A percentile compares a stretch with the other conserved stretches of the same genome.
These are phyloP conservation scores for Diaporthe vexans DNA, from an alignment of 2,329 filamentous ascomycete genomes.

Conservation along the genomic window DNA sequence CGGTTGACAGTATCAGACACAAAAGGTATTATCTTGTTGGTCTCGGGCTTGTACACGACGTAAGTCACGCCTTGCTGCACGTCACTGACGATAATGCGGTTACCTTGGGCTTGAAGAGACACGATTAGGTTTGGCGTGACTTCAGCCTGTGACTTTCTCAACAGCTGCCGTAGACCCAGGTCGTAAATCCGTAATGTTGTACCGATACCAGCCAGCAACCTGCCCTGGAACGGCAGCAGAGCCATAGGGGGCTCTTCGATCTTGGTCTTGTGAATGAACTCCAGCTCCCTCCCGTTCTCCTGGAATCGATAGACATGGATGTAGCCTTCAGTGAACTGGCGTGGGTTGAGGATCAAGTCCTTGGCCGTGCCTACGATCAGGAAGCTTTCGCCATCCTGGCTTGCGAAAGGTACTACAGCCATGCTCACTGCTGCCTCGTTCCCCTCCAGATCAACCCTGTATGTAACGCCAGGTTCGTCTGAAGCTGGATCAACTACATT, in stretches of 20 bases:
- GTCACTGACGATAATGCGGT: constrained; percentile 91
- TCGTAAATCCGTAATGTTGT: constrained; percentile 89
- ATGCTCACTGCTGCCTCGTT: constrained; percentile 94
- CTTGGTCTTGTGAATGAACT: constrained; percentile 97
- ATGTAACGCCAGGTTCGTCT: constrained; percentile 77
- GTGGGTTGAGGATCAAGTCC: constrained; percentile 85
- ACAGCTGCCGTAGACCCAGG: constrained; percentile 89
- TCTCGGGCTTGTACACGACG: constrained; percentile 92
- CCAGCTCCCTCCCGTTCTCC: constrained; percentile 87
- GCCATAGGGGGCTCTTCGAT: constrained; percentile 91
- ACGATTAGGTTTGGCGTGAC: constrained; percentile 88
- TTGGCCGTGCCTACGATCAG: constrained; percentile 95
- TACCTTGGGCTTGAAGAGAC: constrained; percentile 89
- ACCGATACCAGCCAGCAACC: constrained; percentile 87
- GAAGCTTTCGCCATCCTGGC: constrained; percentile 90
- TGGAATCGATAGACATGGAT: constrained; percentile 94
- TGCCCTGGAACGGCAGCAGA: constrained; percentile 93
- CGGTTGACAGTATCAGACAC: constrained; percentile 90
- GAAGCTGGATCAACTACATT: constrained; percentile 88
- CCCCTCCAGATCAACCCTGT: constrained; percentile 84
- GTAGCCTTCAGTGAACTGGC: constrained; percentile 82
- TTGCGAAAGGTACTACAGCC: constrained; percentile 86
- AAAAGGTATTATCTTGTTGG: constrained; percentile 94
- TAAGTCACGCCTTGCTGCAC: constrained; percentile 93
- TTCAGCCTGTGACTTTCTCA: constrained; percentile 90